These are phyloP conservation scores for Raphanus hybrid DNA, from an alignment of 441 rosid species.

Conservation along the genomic window DNA sequence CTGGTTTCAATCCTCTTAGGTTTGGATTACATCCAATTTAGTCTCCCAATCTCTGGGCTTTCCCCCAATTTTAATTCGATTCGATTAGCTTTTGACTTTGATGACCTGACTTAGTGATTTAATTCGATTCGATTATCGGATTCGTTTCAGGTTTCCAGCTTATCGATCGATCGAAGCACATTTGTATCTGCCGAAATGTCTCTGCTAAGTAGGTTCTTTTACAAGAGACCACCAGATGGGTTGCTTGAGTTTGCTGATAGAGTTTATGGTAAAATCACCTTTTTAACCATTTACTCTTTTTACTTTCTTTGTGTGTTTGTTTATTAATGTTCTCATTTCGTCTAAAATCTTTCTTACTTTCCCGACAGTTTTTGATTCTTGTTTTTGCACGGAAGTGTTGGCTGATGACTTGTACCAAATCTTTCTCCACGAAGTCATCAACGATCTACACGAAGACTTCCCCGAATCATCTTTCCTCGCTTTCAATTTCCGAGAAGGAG, in stretches of 20 bases:
- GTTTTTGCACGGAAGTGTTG: conserved; percentile 90
- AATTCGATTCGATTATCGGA: conserved; percentile 24
- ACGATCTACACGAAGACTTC: conserved; percentile 80
- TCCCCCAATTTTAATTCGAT: background rate
- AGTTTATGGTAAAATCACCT: conserved; percentile 71
- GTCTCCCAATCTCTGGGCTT: conserved; percentile 10
- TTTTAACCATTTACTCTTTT: background rate
- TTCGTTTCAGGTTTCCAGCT: conserved; percentile 41
- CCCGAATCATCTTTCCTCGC: conserved; percentile 83
- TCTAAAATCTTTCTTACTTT: conserved; percentile 13
- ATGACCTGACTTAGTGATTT: background rate
- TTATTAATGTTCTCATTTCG: background rate
- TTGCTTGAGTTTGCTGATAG: conserved; percentile 93
- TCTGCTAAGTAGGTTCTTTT: conserved; percentile 85
- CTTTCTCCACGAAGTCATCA: conserved; percentile 71
- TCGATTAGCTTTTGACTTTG: conserved; percentile 40
- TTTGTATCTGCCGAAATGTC: conserved; percentile 54
- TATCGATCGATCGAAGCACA: conserved; percentile 29
- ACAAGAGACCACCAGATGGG: conserved; percentile 94
- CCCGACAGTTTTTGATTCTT: conserved; percentile 87
- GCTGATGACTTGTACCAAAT: conserved; percentile 67
- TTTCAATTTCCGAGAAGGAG: conserved; percentile 89
- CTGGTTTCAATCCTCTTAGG: background rate
- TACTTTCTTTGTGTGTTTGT: background rate
- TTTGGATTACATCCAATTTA: conserved; percentile 8